Percentiles rank a stretch among this genome's conserved stretches.
These are phyloP conservation scores for Ophiosphaerella korrae DNA, from an alignment of 2,329 filamentous ascomycete species.

Conservation along the genomic window DNA sequence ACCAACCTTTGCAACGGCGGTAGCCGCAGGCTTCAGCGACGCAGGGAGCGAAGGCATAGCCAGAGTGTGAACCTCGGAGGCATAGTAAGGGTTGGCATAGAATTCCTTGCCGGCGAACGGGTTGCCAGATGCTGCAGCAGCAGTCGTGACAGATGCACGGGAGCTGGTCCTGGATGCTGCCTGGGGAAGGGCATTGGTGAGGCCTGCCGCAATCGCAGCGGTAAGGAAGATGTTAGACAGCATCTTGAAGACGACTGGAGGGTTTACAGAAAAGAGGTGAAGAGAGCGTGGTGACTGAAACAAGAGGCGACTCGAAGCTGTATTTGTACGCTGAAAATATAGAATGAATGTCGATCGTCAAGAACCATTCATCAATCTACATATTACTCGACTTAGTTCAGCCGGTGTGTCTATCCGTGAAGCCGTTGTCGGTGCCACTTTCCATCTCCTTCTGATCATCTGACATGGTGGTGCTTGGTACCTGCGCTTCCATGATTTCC, in stretches of 20 bases:
- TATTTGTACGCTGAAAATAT: constrained; percentile 20
- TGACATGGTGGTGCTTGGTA: constrained; percentile 15
- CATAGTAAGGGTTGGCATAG: constrained; percentile 60
- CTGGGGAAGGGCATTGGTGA: constrained; percentile 28
- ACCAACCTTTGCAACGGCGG: constrained; percentile 55
- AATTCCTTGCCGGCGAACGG: constrained; percentile 57
- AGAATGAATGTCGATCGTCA: constrained; percentile 6
- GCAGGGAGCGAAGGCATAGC: constrained; percentile 67
- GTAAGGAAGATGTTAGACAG: constrained; percentile 22
- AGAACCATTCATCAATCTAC: constrained; percentile 20
- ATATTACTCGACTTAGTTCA: constrained; percentile 18
- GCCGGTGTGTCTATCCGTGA: constrained; percentile 19
- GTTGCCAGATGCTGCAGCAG: constrained; percentile 49
- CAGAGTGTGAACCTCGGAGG: constrained; percentile 57
- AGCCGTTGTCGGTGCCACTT: constrained; percentile 13
- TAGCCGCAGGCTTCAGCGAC: constrained; percentile 58
- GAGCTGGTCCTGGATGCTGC: constrained; percentile 21
- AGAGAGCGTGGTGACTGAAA: constrained; percentile 5
- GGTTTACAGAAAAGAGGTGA: constrained; percentile 4
- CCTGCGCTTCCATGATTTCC: constrained; percentile 18
- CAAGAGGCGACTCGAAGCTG: not conserved
- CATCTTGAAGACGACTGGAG: constrained; percentile 14
- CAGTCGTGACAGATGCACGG: constrained; percentile 12
- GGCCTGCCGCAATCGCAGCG: constrained; percentile 28
- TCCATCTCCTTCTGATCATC: constrained; percentile 9